Base-by-base conservation (phyloP, 2,329 filamentous ascomycete genomes). In the Sordariomycetes sp. region DNA sequence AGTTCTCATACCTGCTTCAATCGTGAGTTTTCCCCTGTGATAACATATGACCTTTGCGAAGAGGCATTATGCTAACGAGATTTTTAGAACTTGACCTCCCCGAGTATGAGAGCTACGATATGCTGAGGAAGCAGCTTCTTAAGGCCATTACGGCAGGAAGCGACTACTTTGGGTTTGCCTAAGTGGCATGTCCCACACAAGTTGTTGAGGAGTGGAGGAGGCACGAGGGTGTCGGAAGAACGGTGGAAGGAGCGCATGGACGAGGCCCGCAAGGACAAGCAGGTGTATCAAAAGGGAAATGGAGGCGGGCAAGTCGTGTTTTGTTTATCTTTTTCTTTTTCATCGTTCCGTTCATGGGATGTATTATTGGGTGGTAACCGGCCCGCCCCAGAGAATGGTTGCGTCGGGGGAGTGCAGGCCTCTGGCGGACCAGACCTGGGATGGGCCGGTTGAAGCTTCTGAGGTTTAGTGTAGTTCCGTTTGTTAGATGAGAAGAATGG, bases 1-100 rank as follows among this genome's bases (percentile, higher is more conserved):
- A 95, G 89, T 65, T 96, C 91, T 65, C 95, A 99, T 72, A 99
- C 94, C 62, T 99, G 94, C 78, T 99, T 99, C 76, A 99, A 99
- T 71, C 94, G 90, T 96, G 82, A 87, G 89, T 87, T 60, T 48
- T 52, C 57, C 25, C 48, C 34, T 55, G 10, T 50, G 4, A n/a
- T n/a, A 6, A 2, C 42, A 22, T 24, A 5, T 10, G 24, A 2
- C 6, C 17, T 53, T 20, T 34, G 4, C 15, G 22, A 6, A 24
- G n/a, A 39, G 36, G 36, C 36, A 24, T n/a, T 3, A 42, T 62
- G 63, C 72, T 78, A 66, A 79, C 64, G 62, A 54, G 59, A n/a
- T 17, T 12, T 42, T 52, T 56, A 60, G 90, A 99, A 76, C 89
- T 99, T 68, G 94, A 99, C 75, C 82, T 99, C 64, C 94, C 94